Evolutionary conservation across 1,284 basidiomycete genomes (phyloP).

Genomic region (Schizophyllum amplum): DNA sequence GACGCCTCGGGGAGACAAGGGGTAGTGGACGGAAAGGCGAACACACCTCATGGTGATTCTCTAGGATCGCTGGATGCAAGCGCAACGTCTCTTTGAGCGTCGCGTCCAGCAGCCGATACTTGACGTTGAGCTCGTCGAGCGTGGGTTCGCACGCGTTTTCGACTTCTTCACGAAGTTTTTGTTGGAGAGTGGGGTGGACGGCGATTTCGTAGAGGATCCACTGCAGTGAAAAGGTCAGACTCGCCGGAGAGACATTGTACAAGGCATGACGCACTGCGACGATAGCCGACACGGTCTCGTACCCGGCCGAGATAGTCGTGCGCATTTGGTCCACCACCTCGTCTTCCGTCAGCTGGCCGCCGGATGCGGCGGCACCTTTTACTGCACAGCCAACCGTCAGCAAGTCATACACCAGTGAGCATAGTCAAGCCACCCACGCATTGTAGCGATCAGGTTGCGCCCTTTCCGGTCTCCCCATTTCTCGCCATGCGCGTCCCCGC

Average conservation of each 20-base stretch:
- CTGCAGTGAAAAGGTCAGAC: too few relatives aligned
- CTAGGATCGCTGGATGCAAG: conserved; percentile 48
- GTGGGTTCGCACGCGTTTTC: conserved; percentile 32
- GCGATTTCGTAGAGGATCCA: conserved; percentile 54
- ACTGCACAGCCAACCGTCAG: conserved; percentile 22
- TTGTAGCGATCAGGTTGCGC: conserved; percentile 40
- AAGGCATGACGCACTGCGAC: conserved; percentile 34
- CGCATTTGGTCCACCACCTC: conserved; percentile 50
- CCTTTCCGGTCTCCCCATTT: conserved; percentile 32
- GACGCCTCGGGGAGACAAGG: too few relatives aligned
- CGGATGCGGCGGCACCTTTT: conserved; percentile 28
- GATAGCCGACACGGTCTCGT: conserved; percentile 49
- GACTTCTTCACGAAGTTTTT: conserved; percentile 42
- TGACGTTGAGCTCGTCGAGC: conserved; percentile 39
- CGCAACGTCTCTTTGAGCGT: conserved; percentile 50
- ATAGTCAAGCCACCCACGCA: conserved; percentile 29
- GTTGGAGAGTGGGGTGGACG: conserved; percentile 34
- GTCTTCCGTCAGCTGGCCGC: conserved; percentile 34
- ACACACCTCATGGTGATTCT: conserved; percentile 49
- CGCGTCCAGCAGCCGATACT: conserved; percentile 44
- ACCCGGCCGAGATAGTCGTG: conserved; percentile 55
- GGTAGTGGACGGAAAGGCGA: background rate
- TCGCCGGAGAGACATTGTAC: too few relatives aligned
- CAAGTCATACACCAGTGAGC: background rate
- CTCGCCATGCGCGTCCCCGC: too few relatives aligned